phyloP scores from a whole-genome alignment of 768 basidiomycete species.

The Mycena latifolia region DNA sequence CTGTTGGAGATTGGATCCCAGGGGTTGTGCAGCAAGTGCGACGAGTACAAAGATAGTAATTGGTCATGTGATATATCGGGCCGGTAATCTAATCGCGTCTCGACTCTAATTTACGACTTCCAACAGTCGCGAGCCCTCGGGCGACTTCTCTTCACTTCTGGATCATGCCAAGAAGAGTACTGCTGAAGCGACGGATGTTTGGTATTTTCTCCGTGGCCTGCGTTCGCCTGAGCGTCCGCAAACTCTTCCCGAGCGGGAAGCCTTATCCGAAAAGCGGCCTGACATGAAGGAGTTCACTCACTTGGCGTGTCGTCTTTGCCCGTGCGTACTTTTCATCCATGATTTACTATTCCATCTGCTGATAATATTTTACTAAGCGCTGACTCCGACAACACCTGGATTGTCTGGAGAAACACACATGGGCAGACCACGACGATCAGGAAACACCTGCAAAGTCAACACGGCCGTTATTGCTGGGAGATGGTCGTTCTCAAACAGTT shows the following conservation, averaged over 20 bases:
- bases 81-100: too few relatives aligned
- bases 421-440: constrained; percentile 6
- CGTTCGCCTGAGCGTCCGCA: not conserved
- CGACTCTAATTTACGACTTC: too few relatives aligned
- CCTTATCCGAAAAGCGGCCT: not conserved
- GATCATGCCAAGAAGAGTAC: constrained; percentile 3
- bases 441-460: not conserved
- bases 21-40: too few relatives aligned
- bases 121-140: not conserved
- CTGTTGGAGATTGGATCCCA: too few relatives aligned
- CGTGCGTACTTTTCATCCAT: not conserved
- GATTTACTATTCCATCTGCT: not conserved
- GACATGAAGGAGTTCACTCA: not conserved
- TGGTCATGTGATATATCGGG: too few relatives aligned
- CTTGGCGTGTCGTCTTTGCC: constrained; percentile 5
- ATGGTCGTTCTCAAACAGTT: not conserved
- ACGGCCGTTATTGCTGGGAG: not conserved
- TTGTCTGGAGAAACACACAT: not conserved
- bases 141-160: not conserved
- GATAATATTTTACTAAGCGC: not conserved
- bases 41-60: too few relatives aligned
- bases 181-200: not conserved
- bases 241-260: not conserved
- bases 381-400: constrained; percentile 1
- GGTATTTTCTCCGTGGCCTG: constrained; percentile 1